A percentile compares a stretch with the other conserved stretches of the same genome.
Evolutionary conservation across 2,329 filamentous ascomycete species (phyloP).

Genomic region (Helotiales sp.): DNA sequence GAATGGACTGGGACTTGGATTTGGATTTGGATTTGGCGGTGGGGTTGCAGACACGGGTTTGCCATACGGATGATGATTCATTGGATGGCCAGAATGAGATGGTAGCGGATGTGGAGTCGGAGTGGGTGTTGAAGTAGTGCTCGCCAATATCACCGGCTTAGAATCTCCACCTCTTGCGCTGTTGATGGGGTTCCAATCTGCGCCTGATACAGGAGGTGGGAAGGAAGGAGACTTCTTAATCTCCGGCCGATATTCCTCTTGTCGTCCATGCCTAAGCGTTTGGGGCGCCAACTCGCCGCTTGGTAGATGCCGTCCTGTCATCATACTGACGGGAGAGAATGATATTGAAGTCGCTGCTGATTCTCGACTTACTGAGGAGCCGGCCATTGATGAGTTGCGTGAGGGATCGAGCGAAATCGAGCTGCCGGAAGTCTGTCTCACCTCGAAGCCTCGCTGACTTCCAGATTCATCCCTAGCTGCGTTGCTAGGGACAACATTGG

Average conservation of each 20-base stretch:
- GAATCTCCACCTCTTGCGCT: background rate
- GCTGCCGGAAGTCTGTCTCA: background rate
- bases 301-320: background rate
- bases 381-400: background rate
- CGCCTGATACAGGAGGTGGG: background rate
- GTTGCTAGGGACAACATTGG: background rate
- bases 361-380: background rate
- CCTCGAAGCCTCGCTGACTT: background rate
- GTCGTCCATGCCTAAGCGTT: background rate
- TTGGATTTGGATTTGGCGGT: background rate
- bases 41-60: background rate
- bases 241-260: background rate
- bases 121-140: background rate
- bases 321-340: background rate
- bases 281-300: background rate
- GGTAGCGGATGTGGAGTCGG: background rate
- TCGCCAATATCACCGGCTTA: background rate
- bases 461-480: background rate
- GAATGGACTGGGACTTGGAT: background rate
- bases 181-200: background rate
- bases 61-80: background rate
- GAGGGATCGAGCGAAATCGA: background rate
- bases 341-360: slow-evolving; percentile 1
- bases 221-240: background rate
- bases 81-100: background rate